These are phyloP conservation scores for Nakaseomyces uthaithaninus DNA, from an alignment of 1,139 yeast genomes.

Conservation along the genomic window DNA sequence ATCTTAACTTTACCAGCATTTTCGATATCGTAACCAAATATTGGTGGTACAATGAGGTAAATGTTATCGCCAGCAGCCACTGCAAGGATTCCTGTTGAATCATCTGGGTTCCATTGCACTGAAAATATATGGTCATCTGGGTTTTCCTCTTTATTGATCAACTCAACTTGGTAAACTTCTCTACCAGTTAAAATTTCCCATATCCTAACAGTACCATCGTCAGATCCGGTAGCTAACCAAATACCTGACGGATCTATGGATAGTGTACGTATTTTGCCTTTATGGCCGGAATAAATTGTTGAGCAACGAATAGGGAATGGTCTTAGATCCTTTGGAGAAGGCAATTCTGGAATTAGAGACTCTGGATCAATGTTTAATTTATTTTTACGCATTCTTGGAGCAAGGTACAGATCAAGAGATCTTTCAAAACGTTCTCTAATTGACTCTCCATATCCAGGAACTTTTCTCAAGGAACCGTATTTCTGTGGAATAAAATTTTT, in stretches of 20 bases:
- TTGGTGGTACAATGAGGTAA: conserved; percentile 77
- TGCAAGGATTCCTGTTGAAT: conserved; percentile 66
- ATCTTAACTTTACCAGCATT: conserved; percentile 69
- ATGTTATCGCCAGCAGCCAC: conserved; percentile 77
- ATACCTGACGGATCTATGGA: conserved; percentile 84
- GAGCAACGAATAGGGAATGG: conserved; percentile 97
- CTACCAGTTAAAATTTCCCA: conserved; percentile 97
- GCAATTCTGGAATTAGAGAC: conserved; percentile 88
- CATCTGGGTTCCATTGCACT: conserved; percentile 86
- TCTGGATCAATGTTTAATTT: conserved; percentile 94
- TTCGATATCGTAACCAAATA: conserved; percentile 82
- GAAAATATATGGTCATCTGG: conserved; percentile 71
- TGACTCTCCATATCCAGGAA: conserved; percentile 83
- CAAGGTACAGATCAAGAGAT: conserved; percentile 84
- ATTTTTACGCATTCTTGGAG: conserved; percentile 91
- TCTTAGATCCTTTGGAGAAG: conserved; percentile 91
- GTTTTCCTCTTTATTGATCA: conserved; percentile 36
- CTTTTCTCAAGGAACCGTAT: conserved; percentile 73
- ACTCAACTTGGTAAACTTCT: conserved; percentile 63
- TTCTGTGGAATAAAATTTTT: conserved; percentile 76
- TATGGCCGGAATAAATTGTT: conserved; percentile 75
- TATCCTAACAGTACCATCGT: conserved; percentile 88
- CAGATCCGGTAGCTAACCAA: conserved; percentile 97
- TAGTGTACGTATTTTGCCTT: conserved; percentile 70
- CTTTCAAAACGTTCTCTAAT: conserved; percentile 91